Percentiles rank a stretch among this genome's conserved stretches.
Conservation (phyloP, 2,329 filamentous ascomycete species). For the Coniochaeta ligniaria region DNA sequence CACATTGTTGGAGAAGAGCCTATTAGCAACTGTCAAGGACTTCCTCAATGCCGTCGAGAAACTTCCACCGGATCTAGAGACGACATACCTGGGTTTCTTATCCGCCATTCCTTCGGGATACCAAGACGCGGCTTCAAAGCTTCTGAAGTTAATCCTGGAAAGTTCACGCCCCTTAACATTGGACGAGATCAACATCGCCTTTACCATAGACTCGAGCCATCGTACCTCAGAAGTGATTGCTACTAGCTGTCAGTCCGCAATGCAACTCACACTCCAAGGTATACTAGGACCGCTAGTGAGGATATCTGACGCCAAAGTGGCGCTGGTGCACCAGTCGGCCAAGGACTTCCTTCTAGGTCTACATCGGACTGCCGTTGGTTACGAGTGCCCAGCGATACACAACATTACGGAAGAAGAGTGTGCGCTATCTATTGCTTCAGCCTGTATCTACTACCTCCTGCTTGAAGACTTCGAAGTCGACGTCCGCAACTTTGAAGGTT, state of each 20-base stretch:
- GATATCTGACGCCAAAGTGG: conserved; percentile 21
- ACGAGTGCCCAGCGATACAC: too few species aligned
- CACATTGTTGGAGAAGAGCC: conserved; percentile 20
- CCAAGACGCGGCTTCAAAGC: conserved; percentile 1
- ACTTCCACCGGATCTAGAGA: too few species aligned
- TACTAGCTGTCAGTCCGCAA: conserved; percentile 18
- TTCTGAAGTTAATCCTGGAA: conserved; percentile 24
- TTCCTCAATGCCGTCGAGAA: too few species aligned
- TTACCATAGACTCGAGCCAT: conserved; percentile 18
- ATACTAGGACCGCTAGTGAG: conserved; percentile 24
- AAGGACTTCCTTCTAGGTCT: conserved; percentile 24
- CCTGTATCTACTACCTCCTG: conserved; percentile 19
- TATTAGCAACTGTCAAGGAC: conserved; percentile 13
- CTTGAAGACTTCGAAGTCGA: conserved; percentile 25
- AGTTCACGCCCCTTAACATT: conserved; percentile 23
- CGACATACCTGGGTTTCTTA: too few species aligned
- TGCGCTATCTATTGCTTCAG: neutral
- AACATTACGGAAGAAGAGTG: neutral
- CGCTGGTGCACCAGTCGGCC: conserved; percentile 26
- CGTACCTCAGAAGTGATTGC: conserved; percentile 14
- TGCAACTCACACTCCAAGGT: conserved; percentile 20
- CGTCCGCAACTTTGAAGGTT: conserved; percentile 1
- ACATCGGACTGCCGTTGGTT: neutral
- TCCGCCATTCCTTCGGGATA: too few species aligned
- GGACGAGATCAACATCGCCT: conserved; percentile 24